These are phyloP conservation scores for Pseudogymnoascus sp. DNA, from an alignment of 2,329 filamentous ascomycete genomes.

Conservation along the genomic window DNA sequence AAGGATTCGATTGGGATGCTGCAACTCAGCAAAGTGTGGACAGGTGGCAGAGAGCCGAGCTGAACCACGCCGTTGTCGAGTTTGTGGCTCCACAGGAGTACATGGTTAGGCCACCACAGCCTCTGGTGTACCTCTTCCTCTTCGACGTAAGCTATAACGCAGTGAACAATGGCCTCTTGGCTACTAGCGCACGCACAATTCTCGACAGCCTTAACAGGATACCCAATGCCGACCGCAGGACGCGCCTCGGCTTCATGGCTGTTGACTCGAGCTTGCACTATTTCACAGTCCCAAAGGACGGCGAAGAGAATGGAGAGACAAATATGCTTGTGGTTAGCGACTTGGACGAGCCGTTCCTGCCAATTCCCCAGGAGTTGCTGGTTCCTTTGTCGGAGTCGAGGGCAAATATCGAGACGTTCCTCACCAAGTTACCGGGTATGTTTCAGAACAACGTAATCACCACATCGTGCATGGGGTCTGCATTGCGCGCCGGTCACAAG, in stretches of 20 bases:
- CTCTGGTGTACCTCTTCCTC: conserved; percentile 89
- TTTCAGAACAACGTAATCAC: conserved; percentile 90
- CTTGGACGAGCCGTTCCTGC: conserved; percentile 91
- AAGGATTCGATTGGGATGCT: conserved; percentile 97
- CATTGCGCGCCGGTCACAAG: conserved; percentile 87
- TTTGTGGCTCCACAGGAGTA: conserved; percentile 98
- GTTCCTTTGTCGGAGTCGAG: conserved; percentile 85
- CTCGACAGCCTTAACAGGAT: conserved; percentile 92
- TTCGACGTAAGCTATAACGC: conserved; percentile 90
- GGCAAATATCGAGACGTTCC: conserved; percentile 83
- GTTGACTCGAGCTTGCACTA: conserved; percentile 94
- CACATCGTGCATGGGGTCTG: conserved; percentile 90
- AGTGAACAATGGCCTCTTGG: conserved; percentile 81
- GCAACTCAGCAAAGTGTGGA: conserved; percentile 85
- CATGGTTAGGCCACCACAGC: conserved; percentile 96
- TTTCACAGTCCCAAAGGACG: conserved; percentile 87
- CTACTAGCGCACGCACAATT: conserved; percentile 87
- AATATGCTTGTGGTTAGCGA: conserved; percentile 93
- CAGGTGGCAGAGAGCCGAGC: conserved; percentile 81
- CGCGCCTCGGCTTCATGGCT: conserved; percentile 86
- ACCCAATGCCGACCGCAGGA: conserved; percentile 93
- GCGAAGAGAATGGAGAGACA: conserved; percentile 74
- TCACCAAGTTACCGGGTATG: conserved; percentile 88
- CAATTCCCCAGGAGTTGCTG: conserved; percentile 83
- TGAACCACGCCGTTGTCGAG: conserved; percentile 95